phyloP scores from a whole-genome alignment of 371 early-diverging fungal genomes.

The Mortierella sp. region DNA sequence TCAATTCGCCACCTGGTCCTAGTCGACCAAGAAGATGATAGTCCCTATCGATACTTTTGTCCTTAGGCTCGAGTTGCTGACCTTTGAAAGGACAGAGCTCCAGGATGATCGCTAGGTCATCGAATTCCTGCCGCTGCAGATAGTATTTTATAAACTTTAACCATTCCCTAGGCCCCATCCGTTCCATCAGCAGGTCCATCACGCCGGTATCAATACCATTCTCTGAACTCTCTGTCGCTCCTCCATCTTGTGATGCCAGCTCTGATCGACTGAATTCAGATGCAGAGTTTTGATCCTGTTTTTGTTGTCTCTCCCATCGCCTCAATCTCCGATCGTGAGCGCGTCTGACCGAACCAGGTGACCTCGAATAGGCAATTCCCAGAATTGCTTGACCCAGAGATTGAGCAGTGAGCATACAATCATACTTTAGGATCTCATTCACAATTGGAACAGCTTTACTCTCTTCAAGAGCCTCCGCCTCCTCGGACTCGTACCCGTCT shows the following conservation, averaged over 20 bases:
- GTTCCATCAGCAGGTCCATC: conserved; percentile 48
- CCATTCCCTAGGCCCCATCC: conserved; percentile 54
- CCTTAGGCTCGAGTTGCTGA: conserved; percentile 29
- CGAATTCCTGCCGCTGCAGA: conserved; percentile 52
- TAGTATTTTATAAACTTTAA: conserved; percentile 50
- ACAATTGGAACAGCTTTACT: conserved; percentile 38
- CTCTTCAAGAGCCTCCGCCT: conserved; percentile 38
- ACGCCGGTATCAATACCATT: conserved; percentile 3
- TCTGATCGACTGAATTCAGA: conserved; percentile 5
- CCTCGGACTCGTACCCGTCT: conserved; percentile 37
- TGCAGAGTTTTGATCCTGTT: background rate
- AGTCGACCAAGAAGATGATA: background rate
- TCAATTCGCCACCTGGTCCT: background rate
- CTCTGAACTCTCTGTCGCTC: background rate
- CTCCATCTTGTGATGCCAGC: background rate
- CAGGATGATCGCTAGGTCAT: conserved; percentile 34
- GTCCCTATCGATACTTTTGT: conserved; percentile 4
- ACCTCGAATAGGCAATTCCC: conserved; percentile 43
- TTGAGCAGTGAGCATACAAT: conserved; percentile 54
- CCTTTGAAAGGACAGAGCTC: conserved; percentile 54
- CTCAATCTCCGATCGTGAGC: conserved; percentile 11
- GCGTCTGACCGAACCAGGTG: conserved; percentile 26
- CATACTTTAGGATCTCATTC: conserved; percentile 41
- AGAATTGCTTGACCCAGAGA: conserved; percentile 45
- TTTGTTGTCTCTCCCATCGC: background rate